Percentiles rank a stretch among this genome's conserved stretches.
Evolutionary conservation across 352 stramenopile species (phyloP).

Genomic region (Pythium rhizo-oryzae): DNA sequence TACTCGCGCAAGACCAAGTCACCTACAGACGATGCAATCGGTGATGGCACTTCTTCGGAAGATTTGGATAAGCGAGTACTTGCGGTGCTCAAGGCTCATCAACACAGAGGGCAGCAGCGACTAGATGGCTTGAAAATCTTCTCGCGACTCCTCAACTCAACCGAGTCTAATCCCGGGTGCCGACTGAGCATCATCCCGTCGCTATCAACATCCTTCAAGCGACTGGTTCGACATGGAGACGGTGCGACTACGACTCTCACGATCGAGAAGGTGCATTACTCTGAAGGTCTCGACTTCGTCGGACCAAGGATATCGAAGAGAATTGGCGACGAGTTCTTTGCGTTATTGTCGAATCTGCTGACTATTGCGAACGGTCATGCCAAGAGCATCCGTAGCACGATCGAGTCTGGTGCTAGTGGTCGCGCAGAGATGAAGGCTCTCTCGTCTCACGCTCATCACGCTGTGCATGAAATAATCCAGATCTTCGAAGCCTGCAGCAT

Average conservation of each 20-base stretch:
- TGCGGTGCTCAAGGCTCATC: conserved; percentile 51
- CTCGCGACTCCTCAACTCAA: conserved; percentile 49
- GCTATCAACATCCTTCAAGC: conserved; percentile 78
- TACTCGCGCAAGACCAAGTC: conserved; percentile 22
- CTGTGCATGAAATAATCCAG: conserved; percentile 71
- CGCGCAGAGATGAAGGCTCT: conserved; percentile 10
- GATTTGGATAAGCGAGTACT: conserved; percentile 53
- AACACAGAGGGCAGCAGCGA: conserved; percentile 46
- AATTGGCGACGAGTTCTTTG: conserved; percentile 72
- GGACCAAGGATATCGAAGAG: conserved; percentile 40
- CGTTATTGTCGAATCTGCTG: conserved; percentile 60
- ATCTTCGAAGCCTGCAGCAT: conserved; percentile 81
- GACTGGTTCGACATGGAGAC: conserved; percentile 21
- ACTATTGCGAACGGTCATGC: conserved; percentile 34
- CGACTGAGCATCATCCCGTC: conserved; percentile 76
- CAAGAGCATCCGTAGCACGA: conserved; percentile 3
- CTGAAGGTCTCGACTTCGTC: conserved; percentile 71
- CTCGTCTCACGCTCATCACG: conserved; percentile 49
- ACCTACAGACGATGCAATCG: conserved; percentile 1
- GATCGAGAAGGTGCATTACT: conserved; percentile 76
- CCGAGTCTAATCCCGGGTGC: conserved; percentile 57
- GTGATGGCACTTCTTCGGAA: neutral
- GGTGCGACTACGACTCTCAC: conserved; percentile 5
- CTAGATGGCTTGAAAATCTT: conserved; percentile 75
- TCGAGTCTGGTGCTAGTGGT: neutral